Percentiles rank a stretch among this genome's conserved stretches.
These are phyloP conservation scores for Porcisia deanei DNA, from an alignment of 208 protist genomes.

Conservation along the genomic window DNA sequence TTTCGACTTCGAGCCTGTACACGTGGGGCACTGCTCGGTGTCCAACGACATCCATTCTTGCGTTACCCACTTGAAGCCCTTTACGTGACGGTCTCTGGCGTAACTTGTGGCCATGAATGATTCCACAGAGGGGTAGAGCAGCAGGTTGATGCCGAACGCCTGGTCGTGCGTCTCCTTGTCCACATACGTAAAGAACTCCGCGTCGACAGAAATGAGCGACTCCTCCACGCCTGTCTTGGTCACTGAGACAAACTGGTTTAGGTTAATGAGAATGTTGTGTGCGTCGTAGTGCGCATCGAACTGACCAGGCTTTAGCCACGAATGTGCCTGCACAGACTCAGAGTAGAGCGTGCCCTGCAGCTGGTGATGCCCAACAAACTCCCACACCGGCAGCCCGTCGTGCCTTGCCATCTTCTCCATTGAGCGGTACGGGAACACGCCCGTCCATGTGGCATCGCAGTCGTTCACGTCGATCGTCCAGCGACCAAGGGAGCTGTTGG, in stretches of 20 bases:
- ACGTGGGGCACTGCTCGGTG: slow-evolving; percentile 64
- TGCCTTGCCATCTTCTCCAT: slow-evolving; percentile 42
- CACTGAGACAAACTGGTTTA: slow-evolving; percentile 59
- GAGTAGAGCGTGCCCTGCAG: slow-evolving; percentile 70
- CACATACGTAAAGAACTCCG: slow-evolving; percentile 70
- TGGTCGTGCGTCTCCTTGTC: slow-evolving; percentile 47
- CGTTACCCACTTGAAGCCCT: slow-evolving; percentile 76
- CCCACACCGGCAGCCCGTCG: slow-evolving; percentile 52
- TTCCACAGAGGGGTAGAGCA: slow-evolving; percentile 70
- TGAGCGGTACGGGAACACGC: slow-evolving; percentile 59
- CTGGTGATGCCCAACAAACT: slow-evolving; percentile 47
- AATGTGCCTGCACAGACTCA: slow-evolving; percentile 65
- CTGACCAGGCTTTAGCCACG: slow-evolving; percentile 54
- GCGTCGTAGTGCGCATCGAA: slow-evolving; percentile 50
- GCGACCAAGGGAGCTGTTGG: slow-evolving; percentile 21
- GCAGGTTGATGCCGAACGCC: slow-evolving; percentile 84
- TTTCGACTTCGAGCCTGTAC: slow-evolving; percentile 52
- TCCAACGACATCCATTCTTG: slow-evolving; percentile 63
- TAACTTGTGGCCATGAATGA: slow-evolving; percentile 58
- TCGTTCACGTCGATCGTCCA: slow-evolving; percentile 80
- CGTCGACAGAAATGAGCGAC: slow-evolving; percentile 64
- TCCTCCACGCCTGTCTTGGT: slow-evolving; percentile 31
- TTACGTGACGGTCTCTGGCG: slow-evolving; percentile 66
- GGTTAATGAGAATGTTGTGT: slow-evolving; percentile 65
- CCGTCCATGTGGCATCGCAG: slow-evolving; percentile 83